Evolutionary conservation across 345 rosid genomes (phyloP).

Genomic region (Melaleuca quinquenervia): DNA sequence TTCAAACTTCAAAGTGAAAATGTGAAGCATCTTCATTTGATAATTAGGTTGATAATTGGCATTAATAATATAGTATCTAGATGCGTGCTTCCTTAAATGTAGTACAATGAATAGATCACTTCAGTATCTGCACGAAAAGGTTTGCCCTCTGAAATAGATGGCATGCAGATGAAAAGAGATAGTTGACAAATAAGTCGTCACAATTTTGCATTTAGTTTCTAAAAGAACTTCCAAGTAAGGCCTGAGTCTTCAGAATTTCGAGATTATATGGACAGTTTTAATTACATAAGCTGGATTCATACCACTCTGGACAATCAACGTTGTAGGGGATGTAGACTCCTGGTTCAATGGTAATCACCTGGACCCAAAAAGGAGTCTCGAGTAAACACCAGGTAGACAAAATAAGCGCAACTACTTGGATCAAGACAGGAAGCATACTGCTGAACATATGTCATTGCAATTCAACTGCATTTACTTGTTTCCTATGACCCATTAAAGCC

Average conservation of each 20-base stretch:
- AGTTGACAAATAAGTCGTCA: background rate
- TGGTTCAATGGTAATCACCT: conserved; percentile 97
- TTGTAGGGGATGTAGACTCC: conserved; percentile 75
- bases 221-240: background rate
- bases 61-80: background rate
- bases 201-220: background rate
- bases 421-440: background rate
- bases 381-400: background rate
- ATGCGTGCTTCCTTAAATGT: background rate
- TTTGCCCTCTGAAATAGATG: background rate
- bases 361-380: background rate
- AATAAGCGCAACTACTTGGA: background rate
- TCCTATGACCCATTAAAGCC: background rate
- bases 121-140: background rate
- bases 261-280: background rate
- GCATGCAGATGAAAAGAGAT: background rate
- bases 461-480: background rate
- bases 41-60: background rate
- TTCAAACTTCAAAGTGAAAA: background rate
- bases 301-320: conserved; percentile 66
- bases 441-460: background rate
- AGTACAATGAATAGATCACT: background rate
- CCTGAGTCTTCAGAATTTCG: background rate
- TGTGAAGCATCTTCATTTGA: background rate
- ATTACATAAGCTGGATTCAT: background rate